Percentiles rank a stretch among this genome's conserved stretches.
Evolutionary conservation across 2,329 filamentous ascomycete species (phyloP).

Genomic region (Ophiocordyceps unilateralis): DNA sequence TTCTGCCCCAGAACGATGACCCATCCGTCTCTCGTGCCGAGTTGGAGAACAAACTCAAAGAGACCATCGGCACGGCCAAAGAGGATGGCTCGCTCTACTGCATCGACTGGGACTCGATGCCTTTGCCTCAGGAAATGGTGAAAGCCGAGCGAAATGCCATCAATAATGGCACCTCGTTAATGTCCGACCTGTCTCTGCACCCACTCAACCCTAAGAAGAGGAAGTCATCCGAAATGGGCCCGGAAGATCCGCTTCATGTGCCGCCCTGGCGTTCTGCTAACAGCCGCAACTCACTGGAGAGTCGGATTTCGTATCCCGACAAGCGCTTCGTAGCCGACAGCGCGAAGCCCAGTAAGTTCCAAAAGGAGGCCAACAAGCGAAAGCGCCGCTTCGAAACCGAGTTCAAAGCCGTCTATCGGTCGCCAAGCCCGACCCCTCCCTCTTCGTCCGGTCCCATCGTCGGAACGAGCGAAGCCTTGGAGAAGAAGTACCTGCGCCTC

Average conservation of each 20-base stretch:
- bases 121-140: conserved; percentile 72
- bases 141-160: conserved; percentile 46
- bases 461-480: conserved; percentile 66
- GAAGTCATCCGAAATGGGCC: conserved; percentile 53
- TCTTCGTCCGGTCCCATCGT: conserved; percentile 59
- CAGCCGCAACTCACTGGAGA: conserved; percentile 40
- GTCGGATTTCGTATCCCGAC: conserved; percentile 51
- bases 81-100: conserved; percentile 53
- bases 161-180: conserved; percentile 14
- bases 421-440: conserved; percentile 39
- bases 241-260: conserved; percentile 30
- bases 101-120: conserved; percentile 70
- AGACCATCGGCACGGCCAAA: conserved; percentile 69
- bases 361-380: conserved; percentile 77
- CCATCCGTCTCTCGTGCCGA: conserved; percentile 45
- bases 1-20: conserved; percentile 55
- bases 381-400: conserved; percentile 68
- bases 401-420: conserved; percentile 37
- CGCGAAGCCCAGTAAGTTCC: conserved; percentile 66
- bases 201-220: conserved; percentile 50
- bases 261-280: conserved; percentile 66
- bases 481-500: conserved; percentile 89
- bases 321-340: conserved; percentile 28
- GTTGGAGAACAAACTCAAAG: conserved; percentile 71
- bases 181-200: conserved; percentile 9